Evolutionary conservation across 805 yeast species (phyloP), one percentile per base, ranked within the genome.

Genomic region (Nakazawaea holstii): DNA sequence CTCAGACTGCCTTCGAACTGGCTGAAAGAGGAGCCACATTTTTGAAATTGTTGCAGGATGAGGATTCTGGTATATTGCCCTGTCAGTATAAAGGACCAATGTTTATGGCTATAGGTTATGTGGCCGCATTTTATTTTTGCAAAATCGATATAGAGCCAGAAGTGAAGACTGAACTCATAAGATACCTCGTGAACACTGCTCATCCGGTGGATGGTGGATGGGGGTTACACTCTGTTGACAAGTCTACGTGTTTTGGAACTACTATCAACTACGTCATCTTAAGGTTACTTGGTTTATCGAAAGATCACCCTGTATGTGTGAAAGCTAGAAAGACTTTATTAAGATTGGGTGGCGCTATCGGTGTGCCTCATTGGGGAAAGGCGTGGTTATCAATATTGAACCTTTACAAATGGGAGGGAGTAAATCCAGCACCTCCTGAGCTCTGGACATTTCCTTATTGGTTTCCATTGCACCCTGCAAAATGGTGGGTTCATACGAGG

Each of bases 141-240:
- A 76, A 79, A 33, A 73, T 80, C 0, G 77, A 77, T 9, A 85
- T 94, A 33, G 83, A 91, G 0, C 82, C 80, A 29, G 82, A 77
- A 35, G 78, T 75, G 56, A 71, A 71, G 52, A 66, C 67, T 11
- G 99, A 94, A 64, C 66, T 94, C 59, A 79, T 86, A 27, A 73
- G 99, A 50, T 94, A 91, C 60, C 66, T 94, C 14, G 87, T 89
- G n/a, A 94, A 94, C 61, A 77, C 88, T 0, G 84, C 97, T 0
- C 97, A 94, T 61, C 97, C 97, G 0, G 96, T 91, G 0, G 99
- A 94, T 64, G 99, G 99, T n/a, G 99, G 99, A 2, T 94, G 99
- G 99, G 99, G 99, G 0, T 71, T 94, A 35, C 97, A 94, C 62
- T 79, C 90, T 4, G 82, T 80, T 44, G 99, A 94, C 61, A 94